Conservation (phyloP, 345 rosid genomes). For the Eucalyptus erythrocorys region DNA sequence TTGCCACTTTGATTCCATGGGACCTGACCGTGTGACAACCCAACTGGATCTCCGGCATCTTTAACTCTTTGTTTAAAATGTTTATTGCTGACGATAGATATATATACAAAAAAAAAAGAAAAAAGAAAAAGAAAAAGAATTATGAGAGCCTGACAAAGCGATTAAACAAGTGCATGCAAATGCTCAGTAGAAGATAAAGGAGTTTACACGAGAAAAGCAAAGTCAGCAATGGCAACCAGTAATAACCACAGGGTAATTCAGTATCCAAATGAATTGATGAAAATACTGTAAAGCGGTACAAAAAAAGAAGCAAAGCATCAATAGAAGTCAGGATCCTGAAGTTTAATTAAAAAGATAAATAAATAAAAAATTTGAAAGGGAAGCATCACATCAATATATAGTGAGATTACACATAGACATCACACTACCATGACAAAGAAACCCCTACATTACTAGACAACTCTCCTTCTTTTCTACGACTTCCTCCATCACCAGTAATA, state of each 20-base stretch:
- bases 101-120: too few species aligned
- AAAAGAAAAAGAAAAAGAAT: not conserved
- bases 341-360: not conserved
- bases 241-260: not conserved
- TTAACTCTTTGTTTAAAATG: not conserved
- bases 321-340: not conserved
- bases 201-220: not conserved
- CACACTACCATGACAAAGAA: not conserved
- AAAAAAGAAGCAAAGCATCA: not conserved
- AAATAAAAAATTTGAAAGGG: not conserved
- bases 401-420: not conserved
- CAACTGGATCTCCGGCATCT: slow-evolving; percentile 74
- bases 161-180: not conserved
- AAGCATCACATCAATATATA: not conserved
- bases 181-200: not conserved
- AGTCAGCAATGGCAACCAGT: not conserved
- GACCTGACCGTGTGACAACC: slow-evolving; percentile 68
- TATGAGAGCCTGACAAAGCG: not conserved
- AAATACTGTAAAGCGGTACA: not conserved
- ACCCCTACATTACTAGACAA: not conserved
- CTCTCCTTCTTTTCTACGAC: not conserved
- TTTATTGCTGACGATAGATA: not conserved
- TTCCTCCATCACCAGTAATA: not conserved
- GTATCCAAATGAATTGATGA: not conserved
- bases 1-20: slow-evolving; percentile 68